Evolutionary conservation across 2,329 filamentous ascomycete genomes (phyloP).

Genomic region (Calonectria hongkongensis): DNA sequence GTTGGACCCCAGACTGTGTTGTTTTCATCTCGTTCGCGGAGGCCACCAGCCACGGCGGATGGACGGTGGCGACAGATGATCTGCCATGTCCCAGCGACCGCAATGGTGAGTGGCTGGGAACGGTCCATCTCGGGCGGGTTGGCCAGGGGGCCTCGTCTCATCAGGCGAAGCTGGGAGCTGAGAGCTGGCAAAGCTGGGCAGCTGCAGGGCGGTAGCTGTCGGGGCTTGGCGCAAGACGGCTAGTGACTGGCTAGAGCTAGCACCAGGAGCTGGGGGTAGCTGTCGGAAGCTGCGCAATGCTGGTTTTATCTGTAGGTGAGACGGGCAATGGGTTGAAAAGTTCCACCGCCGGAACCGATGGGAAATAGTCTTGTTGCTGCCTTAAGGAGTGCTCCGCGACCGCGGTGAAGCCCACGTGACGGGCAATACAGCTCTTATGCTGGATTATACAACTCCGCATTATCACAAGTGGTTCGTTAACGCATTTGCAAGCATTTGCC

Average conservation of each 20-base stretch:
- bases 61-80: conserved; percentile 47
- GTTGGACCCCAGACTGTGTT: conserved; percentile 30
- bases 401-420: background rate
- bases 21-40: conserved; percentile 48
- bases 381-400: background rate
- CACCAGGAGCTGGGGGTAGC: conserved; percentile 33
- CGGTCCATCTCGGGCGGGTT: conserved; percentile 39
- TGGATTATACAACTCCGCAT: background rate
- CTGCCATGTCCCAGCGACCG: conserved; percentile 39
- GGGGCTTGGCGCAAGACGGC: conserved; percentile 37
- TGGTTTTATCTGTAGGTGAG: conserved; percentile 49
- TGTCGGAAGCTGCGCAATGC: conserved; percentile 50
- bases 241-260: conserved; percentile 51
- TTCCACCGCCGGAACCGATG: conserved; percentile 14
- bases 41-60: conserved; percentile 43
- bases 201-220: conserved; percentile 45
- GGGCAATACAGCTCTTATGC: background rate
- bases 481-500: background rate
- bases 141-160: conserved; percentile 47
- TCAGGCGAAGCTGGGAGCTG: conserved; percentile 44
- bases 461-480: conserved; percentile 10
- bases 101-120: conserved; percentile 45
- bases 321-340: conserved; percentile 46
- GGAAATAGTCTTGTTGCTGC: conserved; percentile 23
- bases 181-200: conserved; percentile 40